Evolutionary conservation across 2,329 filamentous ascomycete genomes (phyloP).

Genomic region (Beauveria bassiana): DNA sequence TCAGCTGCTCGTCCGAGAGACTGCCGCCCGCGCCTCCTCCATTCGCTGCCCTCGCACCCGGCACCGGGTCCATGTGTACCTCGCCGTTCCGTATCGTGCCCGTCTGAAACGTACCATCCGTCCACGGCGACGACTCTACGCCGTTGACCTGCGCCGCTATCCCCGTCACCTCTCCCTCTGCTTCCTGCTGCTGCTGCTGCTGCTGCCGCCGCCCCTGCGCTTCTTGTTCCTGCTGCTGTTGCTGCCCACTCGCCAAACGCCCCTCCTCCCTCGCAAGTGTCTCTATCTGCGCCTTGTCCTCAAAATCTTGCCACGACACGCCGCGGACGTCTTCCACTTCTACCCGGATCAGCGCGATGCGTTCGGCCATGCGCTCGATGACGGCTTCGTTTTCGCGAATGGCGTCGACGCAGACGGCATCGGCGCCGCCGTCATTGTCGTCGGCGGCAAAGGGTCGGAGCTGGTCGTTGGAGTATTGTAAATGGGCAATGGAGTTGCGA

Average conservation of each 20-base stretch:
- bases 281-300: conserved; percentile 31
- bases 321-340: conserved; percentile 55
- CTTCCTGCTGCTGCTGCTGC: neutral
- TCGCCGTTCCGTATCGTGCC: conserved; percentile 47
- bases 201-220: neutral
- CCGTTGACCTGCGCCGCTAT: neutral
- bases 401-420: conserved; percentile 57
- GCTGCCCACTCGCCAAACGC: neutral
- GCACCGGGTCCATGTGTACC: conserved; percentile 34
- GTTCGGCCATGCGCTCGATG: conserved; percentile 58
- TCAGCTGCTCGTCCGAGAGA: conserved; percentile 52
- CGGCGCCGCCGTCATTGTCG: conserved; percentile 13
- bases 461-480: conserved; percentile 66
- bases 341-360: conserved; percentile 53
- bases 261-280: conserved; percentile 8
- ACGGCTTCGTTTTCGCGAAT: conserved; percentile 65
- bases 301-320: conserved; percentile 49
- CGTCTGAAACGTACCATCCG: conserved; percentile 56
- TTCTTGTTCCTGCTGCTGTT: neutral
- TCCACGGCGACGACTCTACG: conserved; percentile 41
- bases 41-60: neutral
- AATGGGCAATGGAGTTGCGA: conserved; percentile 65
- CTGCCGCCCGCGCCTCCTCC: conserved; percentile 32
- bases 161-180: neutral
- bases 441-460: conserved; percentile 60